A percentile compares a stretch with the other conserved stretches of the same genome.
Conservation (phyloP, 2,329 filamentous ascomycete genomes). For the Xylaria sp. region DNA sequence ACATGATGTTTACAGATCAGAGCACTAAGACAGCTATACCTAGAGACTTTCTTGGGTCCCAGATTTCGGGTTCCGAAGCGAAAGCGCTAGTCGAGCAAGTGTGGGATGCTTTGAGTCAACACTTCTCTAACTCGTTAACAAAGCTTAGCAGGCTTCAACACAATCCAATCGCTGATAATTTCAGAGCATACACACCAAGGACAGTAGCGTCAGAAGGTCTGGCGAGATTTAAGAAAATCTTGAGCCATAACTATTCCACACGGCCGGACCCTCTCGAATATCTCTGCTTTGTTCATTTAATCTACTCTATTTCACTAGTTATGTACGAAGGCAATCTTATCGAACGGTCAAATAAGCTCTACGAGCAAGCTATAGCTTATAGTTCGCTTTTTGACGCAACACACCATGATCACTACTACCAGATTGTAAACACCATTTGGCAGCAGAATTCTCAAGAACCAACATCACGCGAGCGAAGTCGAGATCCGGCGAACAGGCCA, state of each 20-base stretch:
- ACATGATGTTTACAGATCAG: constrained; percentile 53
- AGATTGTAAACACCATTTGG: constrained; percentile 62
- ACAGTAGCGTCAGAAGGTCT: constrained; percentile 58
- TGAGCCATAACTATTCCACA: constrained; percentile 53
- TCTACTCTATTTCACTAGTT: constrained; percentile 62
- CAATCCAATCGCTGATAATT: constrained; percentile 57
- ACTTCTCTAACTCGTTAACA: constrained; percentile 57
- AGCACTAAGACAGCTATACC: constrained; percentile 39
- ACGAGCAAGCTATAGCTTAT: constrained; percentile 61
- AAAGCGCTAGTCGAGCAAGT: constrained; percentile 56
- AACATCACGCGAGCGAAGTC: constrained; percentile 39
- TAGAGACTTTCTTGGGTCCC: constrained; percentile 39
- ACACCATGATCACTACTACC: constrained; percentile 55
- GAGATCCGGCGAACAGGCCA: constrained; percentile 37
- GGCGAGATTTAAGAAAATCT: constrained; percentile 53
- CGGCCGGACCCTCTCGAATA: constrained; percentile 55
- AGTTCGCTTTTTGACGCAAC: constrained; percentile 52
- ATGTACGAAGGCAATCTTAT: constrained; percentile 56
- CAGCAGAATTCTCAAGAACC: constrained; percentile 54
- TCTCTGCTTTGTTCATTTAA: constrained; percentile 63
- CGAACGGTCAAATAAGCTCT: constrained; percentile 55
- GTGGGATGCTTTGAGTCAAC: constrained; percentile 60
- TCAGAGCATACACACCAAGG: constrained; percentile 54
- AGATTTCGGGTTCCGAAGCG: constrained; percentile 48
- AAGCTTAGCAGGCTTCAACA: constrained; percentile 56